phyloP scores from a whole-genome alignment of 805 yeast genomes.

The Candida ovalis region DNA sequence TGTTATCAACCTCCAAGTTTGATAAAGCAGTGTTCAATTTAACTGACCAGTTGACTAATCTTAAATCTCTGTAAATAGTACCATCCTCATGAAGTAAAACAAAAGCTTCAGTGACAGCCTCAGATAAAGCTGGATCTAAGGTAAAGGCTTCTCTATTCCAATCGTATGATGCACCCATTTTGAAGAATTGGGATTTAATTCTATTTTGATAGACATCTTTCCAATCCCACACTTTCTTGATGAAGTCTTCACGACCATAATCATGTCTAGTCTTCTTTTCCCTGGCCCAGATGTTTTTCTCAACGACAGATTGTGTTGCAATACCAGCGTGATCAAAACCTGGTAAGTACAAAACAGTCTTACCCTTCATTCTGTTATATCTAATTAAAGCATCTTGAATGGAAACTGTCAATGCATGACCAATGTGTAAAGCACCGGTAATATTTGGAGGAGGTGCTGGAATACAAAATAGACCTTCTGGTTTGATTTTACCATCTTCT shows the following conservation, averaged over 20 bases:
- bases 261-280: conserved; percentile 92
- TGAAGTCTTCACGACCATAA: conserved; percentile 85
- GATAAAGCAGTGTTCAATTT: conserved; percentile 93
- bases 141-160: conserved; percentile 96
- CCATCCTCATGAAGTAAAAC: conserved; percentile 92
- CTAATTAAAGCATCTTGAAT: conserved; percentile 92
- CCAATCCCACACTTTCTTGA: conserved; percentile 96
- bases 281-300: conserved; percentile 87
- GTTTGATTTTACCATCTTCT: conserved; percentile 67
- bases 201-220: conserved; percentile 87
- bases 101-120: conserved; percentile 87
- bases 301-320: conserved; percentile 97
- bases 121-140: conserved; percentile 69
- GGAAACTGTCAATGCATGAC: conserved; percentile 94
- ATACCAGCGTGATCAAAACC: conserved; percentile 99
- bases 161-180: conserved; percentile 94
- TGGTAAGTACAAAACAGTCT: conserved; percentile 87
- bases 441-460: conserved; percentile 99
- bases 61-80: conserved; percentile 85
- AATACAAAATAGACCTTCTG: conserved; percentile 82
- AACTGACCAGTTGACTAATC: conserved; percentile 96
- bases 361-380: conserved; percentile 95
- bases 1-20: conserved; percentile 93
- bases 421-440: conserved; percentile 97
- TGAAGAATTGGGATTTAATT: conserved; percentile 79